phyloP scores from a whole-genome alignment of 2,329 filamentous ascomycete species.

The Colletotrichum graminicola region DNA sequence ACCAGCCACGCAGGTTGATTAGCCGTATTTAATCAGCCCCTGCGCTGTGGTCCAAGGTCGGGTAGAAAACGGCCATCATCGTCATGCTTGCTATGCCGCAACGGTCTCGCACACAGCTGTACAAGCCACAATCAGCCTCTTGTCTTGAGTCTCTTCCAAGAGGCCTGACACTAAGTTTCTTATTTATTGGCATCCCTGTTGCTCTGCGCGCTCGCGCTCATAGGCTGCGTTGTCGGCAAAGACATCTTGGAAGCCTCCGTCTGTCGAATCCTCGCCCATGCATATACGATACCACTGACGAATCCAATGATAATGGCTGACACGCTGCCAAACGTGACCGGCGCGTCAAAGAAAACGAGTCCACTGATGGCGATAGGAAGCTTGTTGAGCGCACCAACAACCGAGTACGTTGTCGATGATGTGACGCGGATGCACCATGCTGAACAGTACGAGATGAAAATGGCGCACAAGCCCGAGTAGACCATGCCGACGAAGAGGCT shows the following conservation, averaged over 20 bases:
- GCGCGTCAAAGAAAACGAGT: slow-evolving; percentile 94
- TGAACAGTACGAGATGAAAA: slow-evolving; percentile 99
- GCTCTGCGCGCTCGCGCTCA: slow-evolving; percentile 93
- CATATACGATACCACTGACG: slow-evolving; percentile 90
- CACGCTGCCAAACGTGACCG: slow-evolving; percentile 91
- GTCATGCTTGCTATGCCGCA: neutral
- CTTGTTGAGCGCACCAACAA: slow-evolving; percentile 99
- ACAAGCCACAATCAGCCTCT: neutral
- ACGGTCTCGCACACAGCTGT: neutral
- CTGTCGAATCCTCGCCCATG: slow-evolving; percentile 88
- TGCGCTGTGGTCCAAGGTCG: neutral
- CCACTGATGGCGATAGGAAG: slow-evolving; percentile 94
- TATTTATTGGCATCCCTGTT: slow-evolving; percentile 82
- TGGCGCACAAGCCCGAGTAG: slow-evolving; percentile 90
- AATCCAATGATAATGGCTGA: slow-evolving; percentile 93
- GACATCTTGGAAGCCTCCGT: slow-evolving; percentile 74
- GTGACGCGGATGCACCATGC: slow-evolving; percentile 99
- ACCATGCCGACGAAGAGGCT: slow-evolving; percentile 88
- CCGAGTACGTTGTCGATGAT: slow-evolving; percentile 97
- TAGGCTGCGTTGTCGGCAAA: slow-evolving; percentile 76
- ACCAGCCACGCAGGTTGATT: neutral
- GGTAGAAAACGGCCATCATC: neutral
- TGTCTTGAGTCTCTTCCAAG: neutral
- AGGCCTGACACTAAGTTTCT: neutral
- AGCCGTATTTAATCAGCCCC: neutral